Evolutionary conservation across 2,329 filamentous ascomycete genomes (phyloP).

Genomic region (Pseudocercospora macadamiae): DNA sequence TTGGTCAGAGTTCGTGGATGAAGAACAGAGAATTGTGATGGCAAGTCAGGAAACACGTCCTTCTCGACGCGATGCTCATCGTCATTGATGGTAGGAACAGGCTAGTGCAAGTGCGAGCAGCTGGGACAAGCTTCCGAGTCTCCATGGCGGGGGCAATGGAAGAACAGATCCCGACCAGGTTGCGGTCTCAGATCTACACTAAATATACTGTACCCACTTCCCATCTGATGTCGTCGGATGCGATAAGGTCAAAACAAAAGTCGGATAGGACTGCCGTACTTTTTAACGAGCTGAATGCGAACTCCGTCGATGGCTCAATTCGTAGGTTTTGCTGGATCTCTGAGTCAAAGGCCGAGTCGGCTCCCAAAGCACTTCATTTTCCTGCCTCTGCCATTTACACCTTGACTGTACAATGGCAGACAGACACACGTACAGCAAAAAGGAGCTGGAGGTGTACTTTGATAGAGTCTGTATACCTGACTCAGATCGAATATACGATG

Average conservation of each 20-base stretch:
- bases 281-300: no score
- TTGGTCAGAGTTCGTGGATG: background rate
- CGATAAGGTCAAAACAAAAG: conserved; percentile 1
- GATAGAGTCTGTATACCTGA: conserved; percentile 33
- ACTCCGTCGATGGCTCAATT: background rate
- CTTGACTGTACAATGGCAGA: conserved; percentile 8
- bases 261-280: no score
- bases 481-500: conserved; percentile 22
- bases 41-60: background rate
- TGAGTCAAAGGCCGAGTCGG: conserved; percentile 1
- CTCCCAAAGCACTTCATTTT: background rate
- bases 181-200: no score
- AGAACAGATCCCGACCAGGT: background rate
- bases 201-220: background rate
- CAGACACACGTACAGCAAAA: conserved; percentile 19
- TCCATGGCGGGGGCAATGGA: background rate
- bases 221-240: background rate
- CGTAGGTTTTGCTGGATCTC: background rate
- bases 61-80: background rate
- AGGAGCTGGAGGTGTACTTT: conserved; percentile 33
- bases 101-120: background rate
- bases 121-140: background rate
- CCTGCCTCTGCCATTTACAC: background rate
- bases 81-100: background rate
- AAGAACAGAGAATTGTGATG: background rate